Conservation (phyloP, 805 yeast species). For the Candida tallmaniae region DNA sequence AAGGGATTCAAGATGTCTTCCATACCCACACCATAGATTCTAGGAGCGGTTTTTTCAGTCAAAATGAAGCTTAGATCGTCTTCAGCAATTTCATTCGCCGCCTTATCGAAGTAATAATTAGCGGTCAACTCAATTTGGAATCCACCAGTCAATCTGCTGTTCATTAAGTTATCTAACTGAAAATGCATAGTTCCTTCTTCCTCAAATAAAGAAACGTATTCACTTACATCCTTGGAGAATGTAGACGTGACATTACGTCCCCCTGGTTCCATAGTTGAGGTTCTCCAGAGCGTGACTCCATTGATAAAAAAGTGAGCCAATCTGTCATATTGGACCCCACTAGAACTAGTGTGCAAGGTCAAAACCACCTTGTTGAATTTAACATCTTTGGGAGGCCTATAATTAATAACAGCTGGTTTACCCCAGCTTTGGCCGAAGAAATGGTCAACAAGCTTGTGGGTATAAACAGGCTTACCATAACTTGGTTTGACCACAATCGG, state of each 20-base stretch:
- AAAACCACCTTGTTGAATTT: constrained; percentile 51
- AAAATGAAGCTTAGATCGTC: constrained; percentile 16
- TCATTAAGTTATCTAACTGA: constrained; percentile 62
- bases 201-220: constrained; percentile 48
- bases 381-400: constrained; percentile 39
- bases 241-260: constrained; percentile 41
- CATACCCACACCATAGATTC: constrained; percentile 31
- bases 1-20: constrained; percentile 36
- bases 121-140: constrained; percentile 52
- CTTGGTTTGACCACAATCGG: constrained; percentile 20
- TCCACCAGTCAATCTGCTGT: constrained; percentile 53
- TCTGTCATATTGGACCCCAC: constrained; percentile 63
- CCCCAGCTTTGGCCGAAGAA: constrained; percentile 63
- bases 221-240: constrained; percentile 60
- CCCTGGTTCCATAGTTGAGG: constrained; percentile 68
- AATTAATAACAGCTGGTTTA: constrained; percentile 39
- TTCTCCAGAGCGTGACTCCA: constrained; percentile 74
- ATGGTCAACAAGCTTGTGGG: constrained; percentile 38
- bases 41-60: constrained; percentile 31
- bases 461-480: constrained; percentile 34
- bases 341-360: constrained; percentile 47
- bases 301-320: constrained; percentile 58
- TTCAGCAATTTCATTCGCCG: background rate
- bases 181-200: constrained; percentile 39
- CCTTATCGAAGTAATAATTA: constrained; percentile 39